Conservation (phyloP, 495 filamentous ascomycete species). For the Coniosporium apollinis region DNA sequence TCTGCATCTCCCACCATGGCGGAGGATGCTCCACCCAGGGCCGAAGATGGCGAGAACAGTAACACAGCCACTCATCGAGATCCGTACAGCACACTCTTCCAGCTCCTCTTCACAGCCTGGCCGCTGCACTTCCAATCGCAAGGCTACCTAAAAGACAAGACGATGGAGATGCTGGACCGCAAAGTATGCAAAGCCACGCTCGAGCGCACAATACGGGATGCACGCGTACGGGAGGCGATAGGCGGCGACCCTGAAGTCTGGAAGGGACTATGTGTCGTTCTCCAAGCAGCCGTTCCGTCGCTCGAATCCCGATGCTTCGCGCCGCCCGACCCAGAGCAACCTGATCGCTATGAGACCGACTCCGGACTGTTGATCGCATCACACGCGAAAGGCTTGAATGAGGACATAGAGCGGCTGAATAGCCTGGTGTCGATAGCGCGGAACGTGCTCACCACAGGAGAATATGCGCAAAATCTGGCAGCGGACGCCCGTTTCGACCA, state of each 20-base stretch:
- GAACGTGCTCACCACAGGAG: slow-evolving; percentile 68
- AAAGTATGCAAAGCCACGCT: slow-evolving; percentile 18
- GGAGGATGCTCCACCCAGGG: too few relatives aligned
- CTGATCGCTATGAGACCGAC: slow-evolving; percentile 13
- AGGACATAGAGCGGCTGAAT: slow-evolving; percentile 70
- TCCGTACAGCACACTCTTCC: slow-evolving; percentile 13
- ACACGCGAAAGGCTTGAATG: slow-evolving; percentile 56
- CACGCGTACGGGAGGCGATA: slow-evolving; percentile 8
- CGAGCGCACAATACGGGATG: slow-evolving; percentile 10
- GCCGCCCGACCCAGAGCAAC: slow-evolving; percentile 15
- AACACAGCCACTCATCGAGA: too few relatives aligned
- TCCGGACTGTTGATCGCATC: slow-evolving; percentile 47
- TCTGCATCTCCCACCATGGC: too few relatives aligned
- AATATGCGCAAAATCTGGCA: slow-evolving; percentile 73
- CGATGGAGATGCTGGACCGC: slow-evolving; percentile 19
- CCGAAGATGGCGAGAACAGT: too few relatives aligned
- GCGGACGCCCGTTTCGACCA: slow-evolving; percentile 63
- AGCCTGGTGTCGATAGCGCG: slow-evolving; percentile 70
- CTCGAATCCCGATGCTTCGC: slow-evolving; percentile 22
- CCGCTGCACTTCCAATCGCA: slow-evolving; percentile 20
- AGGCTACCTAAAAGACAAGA: slow-evolving; percentile 17
- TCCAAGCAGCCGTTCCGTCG: slow-evolving; percentile 21
- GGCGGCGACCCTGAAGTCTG: slow-evolving; percentile 18
- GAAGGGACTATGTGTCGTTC: slow-evolving; percentile 16
- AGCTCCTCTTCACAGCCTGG: slow-evolving; percentile 19